Conservation (phyloP, 2,329 filamentous ascomycete genomes). For the Colletotrichum limetticola region DNA sequence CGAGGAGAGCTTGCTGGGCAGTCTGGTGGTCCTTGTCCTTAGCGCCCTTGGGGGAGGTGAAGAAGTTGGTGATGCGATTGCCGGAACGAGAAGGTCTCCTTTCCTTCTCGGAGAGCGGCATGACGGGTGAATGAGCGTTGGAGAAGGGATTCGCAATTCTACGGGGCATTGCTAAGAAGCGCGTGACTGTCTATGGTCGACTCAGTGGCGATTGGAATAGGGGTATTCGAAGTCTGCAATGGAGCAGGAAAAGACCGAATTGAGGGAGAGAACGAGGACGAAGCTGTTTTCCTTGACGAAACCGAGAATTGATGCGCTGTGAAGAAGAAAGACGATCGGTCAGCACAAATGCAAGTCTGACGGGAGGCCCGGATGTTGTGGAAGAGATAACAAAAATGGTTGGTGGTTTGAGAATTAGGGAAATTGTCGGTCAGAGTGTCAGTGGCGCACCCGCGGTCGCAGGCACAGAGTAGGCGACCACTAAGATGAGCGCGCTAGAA, state of each 20-base stretch:
- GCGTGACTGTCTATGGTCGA: constrained; percentile 24
- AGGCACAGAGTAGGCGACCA: constrained; percentile 18
- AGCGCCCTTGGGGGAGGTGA: constrained; percentile 76
- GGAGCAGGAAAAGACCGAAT: constrained; percentile 5
- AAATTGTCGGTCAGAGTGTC: constrained; percentile 34
- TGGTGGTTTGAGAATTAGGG: constrained; percentile 23
- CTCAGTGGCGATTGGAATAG: constrained; percentile 6
- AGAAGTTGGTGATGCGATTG: constrained; percentile 84
- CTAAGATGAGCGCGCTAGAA: constrained; percentile 23
- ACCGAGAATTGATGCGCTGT: constrained; percentile 5
- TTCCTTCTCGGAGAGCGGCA: constrained; percentile 62
- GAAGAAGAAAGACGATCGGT: constrained; percentile 11
- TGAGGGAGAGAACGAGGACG: background rate
- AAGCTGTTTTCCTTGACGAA: constrained; percentile 16
- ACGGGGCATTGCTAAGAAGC: constrained; percentile 63
- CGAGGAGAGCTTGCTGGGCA: constrained; percentile 74
- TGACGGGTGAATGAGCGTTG: constrained; percentile 58
- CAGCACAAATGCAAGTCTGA: constrained; percentile 20
- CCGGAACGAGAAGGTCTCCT: constrained; percentile 65
- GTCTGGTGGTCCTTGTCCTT: constrained; percentile 68
- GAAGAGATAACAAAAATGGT: constrained; percentile 24
- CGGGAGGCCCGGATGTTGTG: constrained; percentile 20
- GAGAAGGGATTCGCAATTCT: constrained; percentile 68
- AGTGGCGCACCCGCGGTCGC: constrained; percentile 31
- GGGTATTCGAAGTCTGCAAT: constrained; percentile 6